Evolutionary conservation across 1,284 basidiomycete genomes (phyloP).

Genomic region (Leccinum griseonigrum): DNA sequence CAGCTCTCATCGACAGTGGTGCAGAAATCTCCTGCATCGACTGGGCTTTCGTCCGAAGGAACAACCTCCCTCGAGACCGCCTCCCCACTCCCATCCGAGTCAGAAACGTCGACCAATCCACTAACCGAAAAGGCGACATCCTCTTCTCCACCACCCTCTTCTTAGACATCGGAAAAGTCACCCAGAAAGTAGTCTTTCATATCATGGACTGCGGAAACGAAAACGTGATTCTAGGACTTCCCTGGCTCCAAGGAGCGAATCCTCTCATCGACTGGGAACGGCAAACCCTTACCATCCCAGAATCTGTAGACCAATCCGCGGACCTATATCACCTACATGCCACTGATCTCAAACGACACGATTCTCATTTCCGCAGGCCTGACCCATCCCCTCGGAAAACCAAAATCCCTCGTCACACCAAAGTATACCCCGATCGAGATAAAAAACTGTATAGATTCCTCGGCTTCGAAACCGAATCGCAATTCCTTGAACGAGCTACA

Average conservation of each 20-base stretch:
- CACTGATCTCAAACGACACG: background rate
- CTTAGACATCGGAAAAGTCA: background rate
- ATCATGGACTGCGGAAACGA: background rate
- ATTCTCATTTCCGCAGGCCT: background rate
- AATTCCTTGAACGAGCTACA: no score
- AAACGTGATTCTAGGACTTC: background rate
- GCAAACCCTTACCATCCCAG: background rate
- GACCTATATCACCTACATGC: background rate
- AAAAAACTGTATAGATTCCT: no score
- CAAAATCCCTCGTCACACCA: rapidly evolving
- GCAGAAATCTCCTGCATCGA: background rate
- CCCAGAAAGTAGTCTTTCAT: background rate
- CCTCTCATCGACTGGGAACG: background rate
- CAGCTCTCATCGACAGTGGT: background rate
- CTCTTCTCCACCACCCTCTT: background rate
- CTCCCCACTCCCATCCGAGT: background rate
- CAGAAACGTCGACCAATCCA: background rate
- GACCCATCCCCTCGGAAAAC: no score
- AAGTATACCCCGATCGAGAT: no score
- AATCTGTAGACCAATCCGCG: background rate
- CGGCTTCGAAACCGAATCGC: no score
- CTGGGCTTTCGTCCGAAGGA: background rate
- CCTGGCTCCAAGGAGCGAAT: background rate
- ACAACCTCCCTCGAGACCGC: background rate
- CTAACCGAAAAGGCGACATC: background rate